Evolutionary conservation across 495 filamentous ascomycete genomes (phyloP).

Genomic region (Filosporella fistucella): DNA sequence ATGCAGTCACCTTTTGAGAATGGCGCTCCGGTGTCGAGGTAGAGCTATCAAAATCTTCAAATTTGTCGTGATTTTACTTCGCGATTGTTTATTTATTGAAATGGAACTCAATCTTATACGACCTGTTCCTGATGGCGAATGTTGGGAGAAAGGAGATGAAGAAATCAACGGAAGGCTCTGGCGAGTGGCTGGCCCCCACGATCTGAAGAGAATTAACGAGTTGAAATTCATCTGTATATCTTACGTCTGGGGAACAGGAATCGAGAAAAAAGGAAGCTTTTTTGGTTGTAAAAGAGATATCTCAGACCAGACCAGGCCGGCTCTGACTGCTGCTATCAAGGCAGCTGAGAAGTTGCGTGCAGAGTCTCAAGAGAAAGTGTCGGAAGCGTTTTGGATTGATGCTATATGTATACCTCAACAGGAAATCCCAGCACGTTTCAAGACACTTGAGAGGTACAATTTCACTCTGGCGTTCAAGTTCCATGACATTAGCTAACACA

Average conservation of each 20-base stretch:
- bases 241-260: conserved; percentile 9
- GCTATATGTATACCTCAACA: conserved; percentile 10
- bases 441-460: conserved; percentile 15
- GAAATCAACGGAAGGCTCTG: conserved; percentile 1
- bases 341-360: background rate
- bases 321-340: conserved; percentile 10
- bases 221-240: conserved; percentile 11
- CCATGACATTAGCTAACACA: conserved; percentile 10
- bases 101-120: conserved; percentile 10
- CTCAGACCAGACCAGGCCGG: conserved; percentile 7
- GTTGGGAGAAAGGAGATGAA: conserved; percentile 2
- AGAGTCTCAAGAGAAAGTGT: background rate
- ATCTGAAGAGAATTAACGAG: background rate
- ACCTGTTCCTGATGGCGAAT: background rate
- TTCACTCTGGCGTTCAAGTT: no score
- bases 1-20: no score
- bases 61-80: no score
- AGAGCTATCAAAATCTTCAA: no score
- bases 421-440: background rate
- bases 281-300: conserved; percentile 8
- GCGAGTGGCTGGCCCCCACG: conserved; percentile 2
- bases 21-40: no score
- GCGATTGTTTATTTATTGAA: background rate
- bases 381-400: conserved; percentile 16
- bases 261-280: conserved; percentile 2